These are phyloP conservation scores for Gentiana straminea DNA, from an alignment of 257 asterid genomes.

Conservation along the genomic window DNA sequence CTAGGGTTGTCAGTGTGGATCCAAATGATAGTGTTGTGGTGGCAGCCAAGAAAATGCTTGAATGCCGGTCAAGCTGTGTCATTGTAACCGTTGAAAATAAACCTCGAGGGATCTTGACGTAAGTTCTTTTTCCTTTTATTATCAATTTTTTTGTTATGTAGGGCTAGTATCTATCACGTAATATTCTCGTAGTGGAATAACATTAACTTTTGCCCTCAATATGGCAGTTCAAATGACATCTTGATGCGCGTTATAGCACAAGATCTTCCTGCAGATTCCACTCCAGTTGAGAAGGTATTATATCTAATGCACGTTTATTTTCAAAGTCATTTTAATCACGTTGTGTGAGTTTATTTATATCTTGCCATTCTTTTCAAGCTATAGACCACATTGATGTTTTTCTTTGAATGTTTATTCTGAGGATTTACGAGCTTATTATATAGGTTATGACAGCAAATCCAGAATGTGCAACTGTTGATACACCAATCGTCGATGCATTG, in stretches of 20 bases:
- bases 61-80: conserved; percentile 51
- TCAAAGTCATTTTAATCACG: too few relatives aligned
- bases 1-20: conserved; percentile 57
- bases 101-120: conserved; percentile 79
- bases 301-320: too few relatives aligned
- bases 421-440: conserved; percentile 1
- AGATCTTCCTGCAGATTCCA: conserved; percentile 66
- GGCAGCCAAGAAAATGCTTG: conserved; percentile 80
- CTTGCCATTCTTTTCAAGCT: neutral
- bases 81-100: conserved; percentile 69
- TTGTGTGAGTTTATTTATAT: neutral
- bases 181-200: neutral
- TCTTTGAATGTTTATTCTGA: neutral
- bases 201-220: conserved; percentile 1
- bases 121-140: conserved; percentile 10
- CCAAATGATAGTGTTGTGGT: conserved; percentile 67
- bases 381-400: neutral
- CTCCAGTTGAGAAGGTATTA: conserved; percentile 71
- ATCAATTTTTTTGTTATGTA: neutral
- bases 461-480: conserved; percentile 77
- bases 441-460: conserved; percentile 97
- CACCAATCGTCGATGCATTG: conserved; percentile 92
- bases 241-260: conserved; percentile 90
- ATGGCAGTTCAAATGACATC: conserved; percentile 75
- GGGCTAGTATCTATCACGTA: neutral